Conservation (phyloP, 2,329 filamentous ascomycete species). For the Aspergillus glaucus region DNA sequence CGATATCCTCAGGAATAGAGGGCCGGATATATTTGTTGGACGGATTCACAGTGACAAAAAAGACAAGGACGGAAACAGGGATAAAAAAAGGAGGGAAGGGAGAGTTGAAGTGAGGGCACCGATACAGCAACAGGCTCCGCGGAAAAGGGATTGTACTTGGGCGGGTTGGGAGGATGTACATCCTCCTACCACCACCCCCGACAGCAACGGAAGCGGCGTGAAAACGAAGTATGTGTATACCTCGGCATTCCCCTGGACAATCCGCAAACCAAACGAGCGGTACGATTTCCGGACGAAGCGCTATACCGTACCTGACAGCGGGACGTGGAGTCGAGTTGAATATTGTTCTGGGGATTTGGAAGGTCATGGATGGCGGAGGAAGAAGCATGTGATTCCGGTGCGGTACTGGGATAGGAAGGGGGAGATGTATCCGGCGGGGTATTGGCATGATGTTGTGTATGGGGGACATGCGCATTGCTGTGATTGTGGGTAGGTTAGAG, state of each 20-base stretch:
- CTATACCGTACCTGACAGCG: constrained; percentile 21
- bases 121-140: not conserved
- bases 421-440: constrained; percentile 11
- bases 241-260: constrained; percentile 13
- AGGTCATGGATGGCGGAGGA: constrained; percentile 1
- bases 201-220: not conserved
- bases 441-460: constrained; percentile 21
- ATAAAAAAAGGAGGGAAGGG: not conserved
- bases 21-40: constrained; percentile 39
- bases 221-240: not conserved
- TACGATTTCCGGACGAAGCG: constrained; percentile 30
- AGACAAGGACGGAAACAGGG: not conserved
- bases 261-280: constrained; percentile 13
- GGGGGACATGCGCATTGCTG: constrained; percentile 1
- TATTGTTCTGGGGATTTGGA: constrained; percentile 17
- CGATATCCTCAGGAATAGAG: constrained; percentile 34
- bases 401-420: constrained; percentile 21
- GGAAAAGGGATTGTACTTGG: constrained; percentile 5
- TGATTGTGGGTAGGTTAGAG: constrained; percentile 9
- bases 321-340: constrained; percentile 25
- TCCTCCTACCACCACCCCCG: not conserved
- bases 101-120: not conserved
- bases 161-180: constrained; percentile 9
- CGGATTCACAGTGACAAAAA: constrained; percentile 7
- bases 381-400: constrained; percentile 18